Base-by-base conservation (phyloP, 1,284 basidiomycete genomes). In the Wallemia ichthyophaga region DNA sequence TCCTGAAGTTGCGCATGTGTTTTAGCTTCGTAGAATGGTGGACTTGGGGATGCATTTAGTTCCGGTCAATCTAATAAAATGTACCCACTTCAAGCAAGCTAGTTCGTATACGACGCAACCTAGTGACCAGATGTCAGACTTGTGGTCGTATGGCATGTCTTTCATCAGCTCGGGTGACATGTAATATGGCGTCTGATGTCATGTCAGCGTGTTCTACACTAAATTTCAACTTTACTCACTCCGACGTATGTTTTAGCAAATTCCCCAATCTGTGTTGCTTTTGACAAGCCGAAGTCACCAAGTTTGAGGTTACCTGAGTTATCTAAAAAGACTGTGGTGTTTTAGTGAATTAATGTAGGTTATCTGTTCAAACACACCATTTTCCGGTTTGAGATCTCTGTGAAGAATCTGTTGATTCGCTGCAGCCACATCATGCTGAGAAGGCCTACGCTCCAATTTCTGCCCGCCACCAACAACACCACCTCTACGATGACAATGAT, bases 151-250 rank as follows among this genome's bases (percentile, higher is more conserved):
- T 3, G 84, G 80, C 67, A 86, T 88, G 66, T 94, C 89, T 69
- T 87, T 85, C 74, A 95, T 87, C 24, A 96, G 76, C 70, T 96
- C 91, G 0, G 92, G 91, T 1, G 87, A 91, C 91, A 98, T 96
- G 71, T 98, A 96, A 66, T 95, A 91, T 1, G 92, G 92, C 9
- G 91, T 96, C 85, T 89, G 64, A 55, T 53, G 15, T 56, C 11
- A 21, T 19, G 27, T 19, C 13, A 37, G 24, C 32, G 24, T 57
- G 59, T 53, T 21, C 9, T 24, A 24, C 21, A 37, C 23, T 27
- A 5, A 31, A 55, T 32, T 19, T 24, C 55, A 57, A 24, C 32
- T 56, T 32, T 1, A 73, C 83, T 62, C 68, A 91, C 87, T 58
- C 92, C 91, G 62, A 96, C 92, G 63, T 95, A 98, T 26, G 92